Evolutionary conservation across 1,139 yeast species (phyloP).

Genomic region (Sugiyamaella neomexicana): DNA sequence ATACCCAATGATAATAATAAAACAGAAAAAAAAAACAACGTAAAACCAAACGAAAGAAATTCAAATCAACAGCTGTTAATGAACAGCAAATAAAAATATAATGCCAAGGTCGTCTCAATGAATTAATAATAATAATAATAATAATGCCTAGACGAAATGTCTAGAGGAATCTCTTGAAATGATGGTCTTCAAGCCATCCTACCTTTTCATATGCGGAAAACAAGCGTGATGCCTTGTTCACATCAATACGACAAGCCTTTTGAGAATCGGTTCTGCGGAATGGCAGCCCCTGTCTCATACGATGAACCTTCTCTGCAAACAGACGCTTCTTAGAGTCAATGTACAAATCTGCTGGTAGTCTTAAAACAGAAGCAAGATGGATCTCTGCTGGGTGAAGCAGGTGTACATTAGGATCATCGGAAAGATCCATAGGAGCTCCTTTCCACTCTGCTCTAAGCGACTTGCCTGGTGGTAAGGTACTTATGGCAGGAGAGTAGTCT

Average conservation of each 20-base stretch:
- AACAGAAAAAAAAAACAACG: neutral
- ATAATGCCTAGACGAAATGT: neutral
- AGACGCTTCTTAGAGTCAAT: constrained; percentile 89
- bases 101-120: constrained; percentile 12
- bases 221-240: constrained; percentile 89
- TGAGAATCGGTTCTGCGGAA: constrained; percentile 97
- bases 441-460: constrained; percentile 94
- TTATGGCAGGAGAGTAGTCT: constrained; percentile 76
- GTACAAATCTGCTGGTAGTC: constrained; percentile 84
- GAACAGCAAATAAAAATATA: constrained; percentile 3
- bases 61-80: neutral
- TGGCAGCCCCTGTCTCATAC: constrained; percentile 72
- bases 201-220: constrained; percentile 93
- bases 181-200: constrained; percentile 87
- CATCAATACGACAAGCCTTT: constrained; percentile 96
- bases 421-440: constrained; percentile 93
- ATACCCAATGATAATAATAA: constrained; percentile 5
- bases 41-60: neutral
- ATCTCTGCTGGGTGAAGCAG: constrained; percentile 90
- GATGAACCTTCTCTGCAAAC: constrained; percentile 81
- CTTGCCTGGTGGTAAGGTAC: constrained; percentile 66
- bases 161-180: constrained; percentile 56
- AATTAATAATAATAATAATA: constrained; percentile 8
- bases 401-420: constrained; percentile 66
- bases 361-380: constrained; percentile 79